Conservation (phyloP, 2,329 filamentous ascomycete species). For the Immersiporthe knoxdaviesiana region DNA sequence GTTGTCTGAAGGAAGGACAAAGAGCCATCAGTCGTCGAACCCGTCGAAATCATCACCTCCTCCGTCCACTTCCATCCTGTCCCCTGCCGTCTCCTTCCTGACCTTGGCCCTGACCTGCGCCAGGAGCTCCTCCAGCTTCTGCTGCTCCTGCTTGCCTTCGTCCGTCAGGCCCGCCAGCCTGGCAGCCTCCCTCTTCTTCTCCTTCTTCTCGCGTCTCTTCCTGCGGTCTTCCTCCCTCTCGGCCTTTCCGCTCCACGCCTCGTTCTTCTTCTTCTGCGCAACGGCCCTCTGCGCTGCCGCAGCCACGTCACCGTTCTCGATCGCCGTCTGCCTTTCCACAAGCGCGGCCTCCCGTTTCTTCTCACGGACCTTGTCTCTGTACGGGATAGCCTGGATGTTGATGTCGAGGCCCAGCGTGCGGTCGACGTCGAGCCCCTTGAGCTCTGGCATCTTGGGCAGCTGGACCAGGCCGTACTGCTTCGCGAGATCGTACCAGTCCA, state of each 20-base stretch:
- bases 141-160: conserved; percentile 65
- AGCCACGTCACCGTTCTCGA: conserved; percentile 40
- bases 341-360: conserved; percentile 63
- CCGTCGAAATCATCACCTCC: conserved; percentile 58
- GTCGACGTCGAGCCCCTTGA: conserved; percentile 68
- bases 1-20: background rate
- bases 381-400: conserved; percentile 70
- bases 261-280: conserved; percentile 62
- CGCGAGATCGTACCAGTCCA: conserved; percentile 84
- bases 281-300: conserved; percentile 47
- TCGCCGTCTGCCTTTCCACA: conserved; percentile 50
- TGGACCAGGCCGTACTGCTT: conserved; percentile 84
- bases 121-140: conserved; percentile 67
- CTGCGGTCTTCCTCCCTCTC: conserved; percentile 66
- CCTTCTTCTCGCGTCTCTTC: conserved; percentile 41
- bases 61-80: conserved; percentile 39
- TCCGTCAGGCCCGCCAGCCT: conserved; percentile 69
- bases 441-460: conserved; percentile 92
- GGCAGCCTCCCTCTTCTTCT: conserved; percentile 59
- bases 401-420: conserved; percentile 63
- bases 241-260: conserved; percentile 74
- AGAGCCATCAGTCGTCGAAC: conserved; percentile 52
- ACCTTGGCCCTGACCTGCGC: conserved; percentile 65
- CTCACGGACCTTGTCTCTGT: conserved; percentile 74
- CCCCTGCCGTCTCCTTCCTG: conserved; percentile 41